Percentiles rank a stretch among this genome's conserved stretches.
These are phyloP conservation scores for Xerocomus nothofagi DNA, from an alignment of 1,284 basidiomycete genomes.

Conservation along the genomic window DNA sequence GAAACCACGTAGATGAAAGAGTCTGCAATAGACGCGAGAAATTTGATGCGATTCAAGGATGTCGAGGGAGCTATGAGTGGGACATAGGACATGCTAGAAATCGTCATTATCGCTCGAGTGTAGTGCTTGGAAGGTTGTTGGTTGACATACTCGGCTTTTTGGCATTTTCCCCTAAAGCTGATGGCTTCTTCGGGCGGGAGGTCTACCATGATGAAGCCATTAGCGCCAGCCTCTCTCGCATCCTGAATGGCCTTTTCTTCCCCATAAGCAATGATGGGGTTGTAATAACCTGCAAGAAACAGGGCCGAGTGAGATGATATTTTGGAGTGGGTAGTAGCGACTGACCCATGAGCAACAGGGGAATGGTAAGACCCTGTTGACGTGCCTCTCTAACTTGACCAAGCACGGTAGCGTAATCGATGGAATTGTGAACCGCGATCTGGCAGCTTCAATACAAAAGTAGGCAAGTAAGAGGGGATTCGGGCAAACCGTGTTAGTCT, in stretches of 20 bases:
- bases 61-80: constrained; percentile 97
- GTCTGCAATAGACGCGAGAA: constrained; percentile 91
- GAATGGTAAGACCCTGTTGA: constrained; percentile 76
- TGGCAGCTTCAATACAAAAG: constrained; percentile 34
- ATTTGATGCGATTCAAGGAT: constrained; percentile 82
- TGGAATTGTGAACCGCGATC: constrained; percentile 80
- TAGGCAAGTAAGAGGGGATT: not conserved
- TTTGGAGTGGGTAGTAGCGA: not conserved
- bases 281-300: constrained; percentile 80
- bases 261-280: constrained; percentile 92
- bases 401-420: constrained; percentile 77
- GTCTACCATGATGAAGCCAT: constrained; percentile 98
- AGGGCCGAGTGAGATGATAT: not conserved
- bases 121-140: not conserved
- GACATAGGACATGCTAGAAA: constrained; percentile 83
- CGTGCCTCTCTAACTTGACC: constrained; percentile 81
- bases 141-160: constrained; percentile 65
- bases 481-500: constrained; percentile 80
- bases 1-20: constrained; percentile 94
- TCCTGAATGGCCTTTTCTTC: constrained; percentile 93
- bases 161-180: constrained; percentile 87
- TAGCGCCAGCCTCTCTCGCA: constrained; percentile 86
- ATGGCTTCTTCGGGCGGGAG: constrained; percentile 97
- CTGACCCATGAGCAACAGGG: constrained; percentile 91
- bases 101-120: constrained; percentile 1